Evolutionary conservation across 768 basidiomycete genomes (phyloP), one percentile per base, ranked within the genome.

Genomic region (Roridomyces roridus): DNA sequence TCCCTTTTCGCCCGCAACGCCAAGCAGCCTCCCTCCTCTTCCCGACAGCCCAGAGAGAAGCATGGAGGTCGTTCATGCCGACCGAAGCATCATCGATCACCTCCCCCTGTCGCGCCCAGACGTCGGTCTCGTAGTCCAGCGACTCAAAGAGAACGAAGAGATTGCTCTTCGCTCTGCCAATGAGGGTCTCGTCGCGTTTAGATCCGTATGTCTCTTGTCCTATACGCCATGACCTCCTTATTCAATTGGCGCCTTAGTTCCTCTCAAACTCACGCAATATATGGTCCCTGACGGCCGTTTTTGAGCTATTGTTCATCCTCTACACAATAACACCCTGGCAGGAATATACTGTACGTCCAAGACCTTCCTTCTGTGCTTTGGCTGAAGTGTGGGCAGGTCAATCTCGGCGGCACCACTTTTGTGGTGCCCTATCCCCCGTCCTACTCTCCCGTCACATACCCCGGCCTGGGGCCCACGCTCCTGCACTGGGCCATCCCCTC

Each of bases 231-330:
- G 31, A 29, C 46, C 6, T 24, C 21, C 58, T 60, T 24, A 46
- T 52, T 63, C 28, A 57, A 35, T 37, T 48, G 4, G n/a, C n/a
- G n/a, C 25, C 49, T n/a, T 51, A 84, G 88, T 82, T 83, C 49
- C 74, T 89, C 10, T 90, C 89, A n/a, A 84, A 83, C 59, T 84
- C 88, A 1, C 76, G 75, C 34, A 85, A 86, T 55, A 84, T 90
- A 40, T 85, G 81, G 76, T 75, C 77, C 18, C 57, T 85, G 39
- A 85, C 85, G 0, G 77, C 81, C 7, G 47, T 85, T 9, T 60
- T 78, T 17, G 89, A 90, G 66, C 66, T 88, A 6, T 18, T 83
- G 1, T 83, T 81, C 58, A 74, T 90, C 35, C 63, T 88, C 15
- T 74, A 72, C 43, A 70, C 67, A 12, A 73, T 86, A 21, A 74